phyloP scores from a whole-genome alignment of 768 basidiomycete genomes.

The Psilocybe cyanescens region DNA sequence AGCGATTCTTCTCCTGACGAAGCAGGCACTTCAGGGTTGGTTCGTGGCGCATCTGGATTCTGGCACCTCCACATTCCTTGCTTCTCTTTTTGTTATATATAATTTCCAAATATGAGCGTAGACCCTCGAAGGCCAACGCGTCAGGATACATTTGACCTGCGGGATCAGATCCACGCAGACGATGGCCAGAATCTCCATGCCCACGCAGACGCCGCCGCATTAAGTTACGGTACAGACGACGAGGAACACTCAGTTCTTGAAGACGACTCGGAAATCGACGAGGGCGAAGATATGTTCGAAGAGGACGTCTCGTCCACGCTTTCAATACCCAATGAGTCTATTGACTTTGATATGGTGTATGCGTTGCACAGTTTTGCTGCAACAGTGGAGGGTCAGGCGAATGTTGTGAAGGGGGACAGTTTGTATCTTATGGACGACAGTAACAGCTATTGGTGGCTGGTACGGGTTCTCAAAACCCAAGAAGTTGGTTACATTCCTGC shows the following conservation, averaged over 20 bases:
- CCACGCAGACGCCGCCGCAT: slow-evolving; percentile 50
- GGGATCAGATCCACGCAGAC: slow-evolving; percentile 61
- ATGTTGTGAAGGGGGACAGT: slow-evolving; percentile 97
- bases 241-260: slow-evolving; percentile 79
- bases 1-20: slow-evolving; percentile 7
- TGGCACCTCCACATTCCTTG: slow-evolving; percentile 16
- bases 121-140: slow-evolving; percentile 31
- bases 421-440: slow-evolving; percentile 97
- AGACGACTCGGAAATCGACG: slow-evolving; percentile 80
- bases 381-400: slow-evolving; percentile 98
- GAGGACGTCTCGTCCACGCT: slow-evolving; percentile 82
- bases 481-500: slow-evolving; percentile 99
- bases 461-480: slow-evolving; percentile 96
- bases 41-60: background rate
- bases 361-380: slow-evolving; percentile 97
- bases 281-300: slow-evolving; percentile 75
- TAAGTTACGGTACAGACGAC: slow-evolving; percentile 50
- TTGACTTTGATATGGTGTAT: slow-evolving; percentile 92
- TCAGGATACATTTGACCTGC: slow-evolving; percentile 74
- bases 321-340: slow-evolving; percentile 89
- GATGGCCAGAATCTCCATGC: slow-evolving; percentile 43
- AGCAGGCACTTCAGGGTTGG: slow-evolving; percentile 17
- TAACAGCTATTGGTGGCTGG: slow-evolving; percentile 99
- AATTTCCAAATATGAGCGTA: slow-evolving; percentile 25
- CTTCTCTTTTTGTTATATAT: slow-evolving; percentile 7